Base-by-base conservation (phyloP, 192 early-diverging fungal genomes). In the Funneliformis geosporum region DNA sequence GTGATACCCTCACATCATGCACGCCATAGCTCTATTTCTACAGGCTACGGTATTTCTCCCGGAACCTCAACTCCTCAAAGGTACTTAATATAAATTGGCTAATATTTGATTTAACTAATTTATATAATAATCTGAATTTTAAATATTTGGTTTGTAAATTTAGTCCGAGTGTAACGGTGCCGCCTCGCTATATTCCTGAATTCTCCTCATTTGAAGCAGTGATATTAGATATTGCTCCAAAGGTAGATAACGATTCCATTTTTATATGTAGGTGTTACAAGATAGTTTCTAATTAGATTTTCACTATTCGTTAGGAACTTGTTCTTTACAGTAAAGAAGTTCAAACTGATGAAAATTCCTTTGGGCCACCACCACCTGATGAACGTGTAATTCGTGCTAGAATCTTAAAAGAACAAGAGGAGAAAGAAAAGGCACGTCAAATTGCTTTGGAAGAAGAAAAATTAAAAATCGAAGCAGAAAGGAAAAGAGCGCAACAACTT, bases 291-390 rank as follows among this genome's bases (percentile, higher is more conserved):
- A 43, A 50, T 46, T 27, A 3, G 5, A 73, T 73, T 21, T 39
- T 39, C 18, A 79, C 11, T 18, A 9, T 16, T 2, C 23, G 62
- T 16, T 71, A 93, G 92, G 92, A 96, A 86, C 88, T 87, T 68
- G 92, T 97, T 21, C 88, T 90, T 38, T 98, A 98, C 86, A 94
- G 89, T 82, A 98, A 98, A 83, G 96, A 96, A 79, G 89, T 92
- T 8, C 94, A 95, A 81, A 94, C 94, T 5, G 82, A 83, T 0
- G 91, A 90, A 46, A 86, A 80, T 23, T 88, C 86, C 14, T 86
- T 87, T 78, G 88, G 88, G 43, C 80, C 85, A 11, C 85, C 84
- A 71, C 83, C 85, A 77, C 83, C 83, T 14, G 80, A 81, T 50
- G 89, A 87, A 82, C 84, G 87, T 47, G 87, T 88, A 59, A 85